Evolutionary conservation across 352 stramenopile genomes (phyloP), one percentile per base, ranked within the genome.

Genomic region (Pythium phragmiticola): DNA sequence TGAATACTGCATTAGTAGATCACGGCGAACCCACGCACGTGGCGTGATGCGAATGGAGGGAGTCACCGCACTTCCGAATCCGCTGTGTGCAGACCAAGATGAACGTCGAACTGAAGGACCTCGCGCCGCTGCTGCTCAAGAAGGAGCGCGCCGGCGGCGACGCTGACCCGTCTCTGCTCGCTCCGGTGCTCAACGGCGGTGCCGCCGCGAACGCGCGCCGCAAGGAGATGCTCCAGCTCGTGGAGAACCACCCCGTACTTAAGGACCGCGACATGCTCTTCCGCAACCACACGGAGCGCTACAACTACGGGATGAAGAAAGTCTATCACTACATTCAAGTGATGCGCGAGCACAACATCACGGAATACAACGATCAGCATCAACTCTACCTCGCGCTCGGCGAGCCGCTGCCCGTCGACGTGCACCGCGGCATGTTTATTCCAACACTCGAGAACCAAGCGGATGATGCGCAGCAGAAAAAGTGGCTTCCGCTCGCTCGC

Each of bases 391-490:
- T 43, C 7, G 71, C 66, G 7, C 47, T 87, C 7, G 77, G 76
- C 52, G 77, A 87, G 66, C 66, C 76, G 3, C 65, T 78, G 34
- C 58, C 75, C 13, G 75, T 75, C 39, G 73, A 82, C 39, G 72
- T 90, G 47, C 78, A 87, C 59, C 77, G 74, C 46, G 67, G 70
- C 14, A 87, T 92, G 75, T 86, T 89, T 58, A 66, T 88, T 2
- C 78, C 76, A n/a, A 88, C 82, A 11, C 63, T 96, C 4, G 75
- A 82, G 63, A 84, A 89, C 69, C 84, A 94, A 43, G 82, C 76
- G 11, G 69, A 68, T 36, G 70, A 77, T 2, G 65, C 80, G 19
- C 87, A 96, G 66, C 72, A 80, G 45, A 63, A 66, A 21, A 78
- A 77, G 47, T 94, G 87, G 87, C 62, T 94, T 12, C 74, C 75